Base-by-base conservation (phyloP, 2,329 filamentous ascomycete species). In the Metarhizium rileyi region DNA sequence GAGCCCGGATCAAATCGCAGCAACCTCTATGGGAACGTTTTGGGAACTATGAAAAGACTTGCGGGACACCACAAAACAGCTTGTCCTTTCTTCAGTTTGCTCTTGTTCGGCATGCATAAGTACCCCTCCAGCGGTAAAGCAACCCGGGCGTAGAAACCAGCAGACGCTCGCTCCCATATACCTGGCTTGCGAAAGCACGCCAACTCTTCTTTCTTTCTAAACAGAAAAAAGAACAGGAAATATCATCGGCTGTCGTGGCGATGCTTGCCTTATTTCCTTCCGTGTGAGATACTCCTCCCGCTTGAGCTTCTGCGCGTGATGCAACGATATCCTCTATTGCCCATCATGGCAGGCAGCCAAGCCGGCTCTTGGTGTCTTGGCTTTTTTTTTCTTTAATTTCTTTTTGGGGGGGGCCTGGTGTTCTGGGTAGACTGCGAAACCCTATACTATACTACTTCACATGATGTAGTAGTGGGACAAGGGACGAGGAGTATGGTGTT, bases 11-110 rank as follows among this genome's bases (percentile, higher is more conserved):
- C 55, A 62, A 18, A 56, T 68, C 16, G 61, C 59, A 9, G 55
- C 64, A 22, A 56, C 58, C 44, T 58, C 64, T 5, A 55, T 66
- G 52, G 57, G 61, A 50, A 61, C 57, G 48, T 61, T 63, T 48
- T 69, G 66, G 66, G 65, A 67, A 46, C 57, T 68, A 53, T 68
- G 56, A 66, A 48, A 14, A 6, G 49, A 46, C 50, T 53, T 50
- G 46, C 27, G 44, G 50, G 43, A 18, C 23, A 14, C 18, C 36
- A 36, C 22, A 23, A 49, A 45, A 40, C 8, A 6, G 22, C 50
- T 48, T 33, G 26, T n/a, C n/a, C 48, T 50, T 40, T 38, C 12
- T 43, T 28, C 48, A n/a, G 5, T 50, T 25, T 38, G 16, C 58
- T 58, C 60, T 26, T 22, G 30, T 10, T 23, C 18, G 18, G 14